Evolutionary conservation across 2,329 filamentous ascomycete genomes (phyloP).

Genomic region (Graphilbum sp.): DNA sequence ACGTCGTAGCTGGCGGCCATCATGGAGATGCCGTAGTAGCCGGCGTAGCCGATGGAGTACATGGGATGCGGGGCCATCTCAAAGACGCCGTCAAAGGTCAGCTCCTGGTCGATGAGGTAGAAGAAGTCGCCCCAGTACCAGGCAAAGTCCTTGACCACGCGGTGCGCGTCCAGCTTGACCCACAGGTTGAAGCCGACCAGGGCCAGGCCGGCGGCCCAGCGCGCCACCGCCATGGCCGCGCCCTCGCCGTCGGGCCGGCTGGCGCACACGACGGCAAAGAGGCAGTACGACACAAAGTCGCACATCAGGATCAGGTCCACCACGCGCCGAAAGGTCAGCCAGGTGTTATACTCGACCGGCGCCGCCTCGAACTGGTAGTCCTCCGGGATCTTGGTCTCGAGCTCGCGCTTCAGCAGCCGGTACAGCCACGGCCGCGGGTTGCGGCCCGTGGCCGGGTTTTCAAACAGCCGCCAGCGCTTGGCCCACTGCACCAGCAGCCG

Average conservation of each 20-base stretch:
- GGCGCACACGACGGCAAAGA: slow-evolving; percentile 83
- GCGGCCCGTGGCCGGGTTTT: slow-evolving; percentile 60
- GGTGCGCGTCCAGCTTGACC: slow-evolving; percentile 95
- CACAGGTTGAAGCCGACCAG: slow-evolving; percentile 91
- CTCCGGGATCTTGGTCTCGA: slow-evolving; percentile 85
- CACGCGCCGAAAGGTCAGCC: slow-evolving; percentile 87
- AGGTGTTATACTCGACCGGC: slow-evolving; percentile 96
- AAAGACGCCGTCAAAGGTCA: slow-evolving; percentile 97
- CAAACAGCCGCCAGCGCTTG: slow-evolving; percentile 70
- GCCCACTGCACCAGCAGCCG: slow-evolving; percentile 78
- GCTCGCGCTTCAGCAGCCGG: slow-evolving; percentile 67
- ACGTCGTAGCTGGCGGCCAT: slow-evolving; percentile 98
- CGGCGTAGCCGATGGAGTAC: slow-evolving; percentile 96
- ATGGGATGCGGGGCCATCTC: slow-evolving; percentile 98
- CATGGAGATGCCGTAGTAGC: slow-evolving; percentile 95
- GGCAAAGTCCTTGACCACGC: slow-evolving; percentile 96
- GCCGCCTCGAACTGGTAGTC: slow-evolving; percentile 91
- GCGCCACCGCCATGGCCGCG: slow-evolving; percentile 47
- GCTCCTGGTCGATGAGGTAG: slow-evolving; percentile 91
- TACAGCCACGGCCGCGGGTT: slow-evolving; percentile 76
- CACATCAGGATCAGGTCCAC: slow-evolving; percentile 98
- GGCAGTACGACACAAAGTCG: slow-evolving; percentile 92
- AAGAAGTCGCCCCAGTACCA: slow-evolving; percentile 99
- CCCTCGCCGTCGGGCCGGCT: slow-evolving; percentile 59
- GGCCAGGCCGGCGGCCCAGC: slow-evolving; percentile 64